These are phyloP conservation scores for Cryphonectria naterciae DNA, from an alignment of 2,329 filamentous ascomycete genomes.

Conservation along the genomic window DNA sequence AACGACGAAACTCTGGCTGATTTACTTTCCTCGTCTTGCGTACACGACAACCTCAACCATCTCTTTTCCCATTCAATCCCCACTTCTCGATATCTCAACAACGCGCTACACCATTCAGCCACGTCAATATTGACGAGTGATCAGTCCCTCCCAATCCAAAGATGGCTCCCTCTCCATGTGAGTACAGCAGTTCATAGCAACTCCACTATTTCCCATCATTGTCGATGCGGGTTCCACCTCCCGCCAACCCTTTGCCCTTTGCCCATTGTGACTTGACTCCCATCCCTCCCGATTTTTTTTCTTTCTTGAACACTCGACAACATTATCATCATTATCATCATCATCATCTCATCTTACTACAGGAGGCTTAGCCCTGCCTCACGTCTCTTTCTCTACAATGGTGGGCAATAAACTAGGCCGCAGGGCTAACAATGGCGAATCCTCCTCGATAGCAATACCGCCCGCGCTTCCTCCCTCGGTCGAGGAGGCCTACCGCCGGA, in stretches of 20 bases:
- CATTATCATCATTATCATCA: background rate
- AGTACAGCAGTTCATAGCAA: slow-evolving; percentile 19
- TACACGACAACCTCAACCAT: slow-evolving; percentile 7
- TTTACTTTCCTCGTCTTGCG: background rate
- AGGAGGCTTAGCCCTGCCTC: background rate
- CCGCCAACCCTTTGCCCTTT: slow-evolving; percentile 21
- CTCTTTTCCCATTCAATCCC: background rate
- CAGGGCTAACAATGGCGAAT: slow-evolving; percentile 41
- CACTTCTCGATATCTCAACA: background rate
- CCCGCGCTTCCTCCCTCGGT: slow-evolving; percentile 81
- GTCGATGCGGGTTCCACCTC: slow-evolving; percentile 16
- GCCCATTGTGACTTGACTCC: slow-evolving; percentile 26
- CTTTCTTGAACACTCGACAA: background rate
- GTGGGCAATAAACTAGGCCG: slow-evolving; percentile 29
- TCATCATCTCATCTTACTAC: background rate
- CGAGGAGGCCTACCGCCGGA: slow-evolving; percentile 92
- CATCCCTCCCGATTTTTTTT: slow-evolving; percentile 8
- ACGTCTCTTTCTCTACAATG: slow-evolving; percentile 16
- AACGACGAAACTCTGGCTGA: background rate
- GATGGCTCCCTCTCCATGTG: slow-evolving; percentile 29
- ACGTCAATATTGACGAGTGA: background rate
- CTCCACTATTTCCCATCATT: slow-evolving; percentile 28
- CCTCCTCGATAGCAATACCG: slow-evolving; percentile 47
- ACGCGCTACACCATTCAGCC: background rate
- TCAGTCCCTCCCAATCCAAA: slow-evolving; percentile 1